Base-by-base conservation (phyloP, 495 filamentous ascomycete genomes). In the Aspergillus taichungensis region DNA sequence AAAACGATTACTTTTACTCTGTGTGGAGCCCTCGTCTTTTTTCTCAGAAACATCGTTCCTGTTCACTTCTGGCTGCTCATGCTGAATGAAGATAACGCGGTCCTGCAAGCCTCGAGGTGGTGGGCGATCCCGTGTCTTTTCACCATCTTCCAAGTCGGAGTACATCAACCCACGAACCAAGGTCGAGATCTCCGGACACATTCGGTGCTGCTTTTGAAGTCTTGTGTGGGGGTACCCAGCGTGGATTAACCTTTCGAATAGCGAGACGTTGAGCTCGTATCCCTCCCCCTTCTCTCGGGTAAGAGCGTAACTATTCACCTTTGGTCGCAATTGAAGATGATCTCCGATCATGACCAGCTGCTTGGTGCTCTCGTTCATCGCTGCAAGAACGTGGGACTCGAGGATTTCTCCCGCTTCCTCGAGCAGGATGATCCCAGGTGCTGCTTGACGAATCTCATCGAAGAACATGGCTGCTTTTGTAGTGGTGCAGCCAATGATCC, bases 371-470 rank as follows among this genome's bases (percentile, higher is more conserved):
- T 75, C 59, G 0, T 64, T 57, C 24, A 92, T 52, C 0, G 83
- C 76, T 0, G 84, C 81, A 0, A 90, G 57, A 31, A 88, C 67
- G 52, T 90, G 81, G 14, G 69, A 75, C 53, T 92, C 86, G 1
- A 89, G 59, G 18, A 89, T 84, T 51, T 92, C 86, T 6, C 86
- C 85, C 3, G 85, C 85, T 52, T 92, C 87, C 55, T 92, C 86
- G 0, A 88, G 75, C 0, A 91, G 52, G 0, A 66, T 42, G 13
- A 64, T 53, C 1, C 50, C 57, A 3, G 57, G 57, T 6, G 53
- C 46, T 8, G 46, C 46, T 10, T 68, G 34, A 62, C 63, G 31
- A 71, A 91, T 58, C 29, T 76, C 66, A 6, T 69, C 51, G 3
- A 63, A 50, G 47, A 83, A 75, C 56, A 74, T 87, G 3, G 86